Percentiles rank a stretch among this genome's conserved stretches.
These are phyloP conservation scores for Colletotrichum horii DNA, from an alignment of 2,329 filamentous ascomycete genomes.

Conservation along the genomic window DNA sequence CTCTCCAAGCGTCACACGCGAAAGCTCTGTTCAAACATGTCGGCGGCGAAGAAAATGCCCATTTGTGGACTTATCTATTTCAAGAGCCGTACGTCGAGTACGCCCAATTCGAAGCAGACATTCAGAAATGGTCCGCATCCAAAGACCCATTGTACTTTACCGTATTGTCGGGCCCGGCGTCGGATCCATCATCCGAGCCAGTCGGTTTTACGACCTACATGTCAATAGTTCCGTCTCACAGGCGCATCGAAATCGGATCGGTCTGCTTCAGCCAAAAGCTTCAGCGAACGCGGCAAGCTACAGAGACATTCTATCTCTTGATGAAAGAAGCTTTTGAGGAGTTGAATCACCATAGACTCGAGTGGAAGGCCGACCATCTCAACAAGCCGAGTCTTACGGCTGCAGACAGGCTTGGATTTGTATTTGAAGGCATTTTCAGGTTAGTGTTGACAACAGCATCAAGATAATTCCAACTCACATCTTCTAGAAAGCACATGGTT, in stretches of 20 bases:
- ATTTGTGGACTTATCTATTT: conserved; percentile 40
- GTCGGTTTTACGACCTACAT: conserved; percentile 50
- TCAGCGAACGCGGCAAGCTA: conserved; percentile 59
- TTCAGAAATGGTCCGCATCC: conserved; percentile 19
- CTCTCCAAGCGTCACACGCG: conserved; percentile 30
- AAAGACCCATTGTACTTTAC: conserved; percentile 48
- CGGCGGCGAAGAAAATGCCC: conserved; percentile 32
- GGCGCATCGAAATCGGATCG: conserved; percentile 61
- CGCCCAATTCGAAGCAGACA: conserved; percentile 22
- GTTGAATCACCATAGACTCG: conserved; percentile 60
- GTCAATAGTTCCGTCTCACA: conserved; percentile 51
- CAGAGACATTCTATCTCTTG: conserved; percentile 64
- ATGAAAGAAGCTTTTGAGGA: conserved; percentile 57
- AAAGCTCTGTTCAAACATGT: conserved; percentile 34
- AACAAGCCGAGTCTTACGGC: conserved; percentile 60
- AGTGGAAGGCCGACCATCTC: conserved; percentile 68
- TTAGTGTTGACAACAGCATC: conserved; percentile 23
- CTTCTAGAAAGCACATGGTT: conserved; percentile 62
- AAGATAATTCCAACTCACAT: too few relatives aligned
- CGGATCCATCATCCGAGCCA: conserved; percentile 31
- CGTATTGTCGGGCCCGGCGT: conserved; percentile 39
- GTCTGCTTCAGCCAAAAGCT: conserved; percentile 55
- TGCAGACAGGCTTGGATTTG: conserved; percentile 62
- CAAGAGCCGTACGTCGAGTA: conserved; percentile 25
- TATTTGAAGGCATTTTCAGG: conserved; percentile 64